Conservation (phyloP, 108 stramenopile species). For the Chaetoceros muelleri region DNA sequence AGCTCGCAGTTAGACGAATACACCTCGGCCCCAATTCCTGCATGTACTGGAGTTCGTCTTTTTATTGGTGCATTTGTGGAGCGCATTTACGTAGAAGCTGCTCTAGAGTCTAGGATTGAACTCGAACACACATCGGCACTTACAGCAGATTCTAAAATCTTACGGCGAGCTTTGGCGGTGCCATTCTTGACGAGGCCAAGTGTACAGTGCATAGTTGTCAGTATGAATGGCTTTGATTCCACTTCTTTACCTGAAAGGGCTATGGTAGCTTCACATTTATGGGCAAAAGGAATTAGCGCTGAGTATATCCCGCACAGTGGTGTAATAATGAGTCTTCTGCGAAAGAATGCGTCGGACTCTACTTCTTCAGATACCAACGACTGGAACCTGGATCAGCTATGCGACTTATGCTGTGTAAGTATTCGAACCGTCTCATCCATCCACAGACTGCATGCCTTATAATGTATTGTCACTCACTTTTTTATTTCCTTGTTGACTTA, state of each 20-base stretch:
- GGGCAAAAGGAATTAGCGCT: constrained; percentile 55
- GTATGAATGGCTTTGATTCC: constrained; percentile 49
- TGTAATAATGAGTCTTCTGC: constrained; percentile 47
- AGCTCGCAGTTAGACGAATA: constrained; percentile 30
- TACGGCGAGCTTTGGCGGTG: constrained; percentile 55
- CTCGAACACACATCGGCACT: neutral
- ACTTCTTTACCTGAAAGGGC: constrained; percentile 34
- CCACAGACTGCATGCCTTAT: too few relatives aligned
- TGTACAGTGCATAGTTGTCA: constrained; percentile 48
- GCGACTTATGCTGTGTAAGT: constrained; percentile 37
- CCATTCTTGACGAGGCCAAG: constrained; percentile 15
- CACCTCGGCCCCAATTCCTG: constrained; percentile 55
- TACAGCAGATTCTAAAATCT: constrained; percentile 1
- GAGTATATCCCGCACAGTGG: constrained; percentile 69
- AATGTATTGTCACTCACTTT: too few relatives aligned
- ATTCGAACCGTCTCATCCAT: too few relatives aligned
- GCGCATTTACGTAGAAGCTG: constrained; percentile 39
- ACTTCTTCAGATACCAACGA: constrained; percentile 21
- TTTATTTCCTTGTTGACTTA: too few relatives aligned
- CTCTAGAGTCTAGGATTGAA: neutral
- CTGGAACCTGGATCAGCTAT: constrained; percentile 50
- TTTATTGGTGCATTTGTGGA: constrained; percentile 54
- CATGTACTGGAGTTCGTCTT: constrained; percentile 50
- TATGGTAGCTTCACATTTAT: constrained; percentile 44
- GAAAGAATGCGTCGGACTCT: constrained; percentile 5